Conservation (phyloP, 306 rosid genomes). For the Rubus idaeus region DNA sequence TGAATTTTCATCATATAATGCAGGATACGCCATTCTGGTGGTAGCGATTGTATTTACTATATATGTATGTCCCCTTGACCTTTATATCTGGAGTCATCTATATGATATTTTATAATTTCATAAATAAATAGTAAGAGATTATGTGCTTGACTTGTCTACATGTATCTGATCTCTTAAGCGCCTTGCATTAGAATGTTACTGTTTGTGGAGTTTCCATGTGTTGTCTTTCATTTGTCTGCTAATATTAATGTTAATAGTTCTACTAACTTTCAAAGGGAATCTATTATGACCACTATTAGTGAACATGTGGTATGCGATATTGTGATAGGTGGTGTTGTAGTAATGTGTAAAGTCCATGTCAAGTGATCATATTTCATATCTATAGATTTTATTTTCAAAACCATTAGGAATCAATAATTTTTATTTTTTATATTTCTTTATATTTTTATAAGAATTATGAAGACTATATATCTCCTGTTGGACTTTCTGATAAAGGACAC, state of each 20-base stretch:
- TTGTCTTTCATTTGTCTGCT: neutral
- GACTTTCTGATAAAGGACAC: neutral
- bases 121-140: neutral
- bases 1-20: constrained; percentile 57
- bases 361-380: neutral
- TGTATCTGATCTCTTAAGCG: neutral
- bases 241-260: neutral
- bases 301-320: neutral
- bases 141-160: neutral
- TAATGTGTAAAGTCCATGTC: neutral
- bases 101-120: neutral
- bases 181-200: neutral
- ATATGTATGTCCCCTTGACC: constrained; percentile 50
- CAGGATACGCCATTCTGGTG: constrained; percentile 73
- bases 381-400: neutral
- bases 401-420: neutral
- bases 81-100: neutral
- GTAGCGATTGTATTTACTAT: constrained; percentile 67
- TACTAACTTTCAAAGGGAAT: neutral
- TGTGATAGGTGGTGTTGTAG: constrained; percentile 1
- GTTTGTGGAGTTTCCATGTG: neutral
- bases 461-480: neutral
- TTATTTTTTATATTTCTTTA: neutral
- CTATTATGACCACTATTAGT: neutral
- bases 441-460: neutral